Evolutionary conservation across 306 rosid genomes (phyloP), one percentile per base, ranked within the genome.

Genomic region (Nissolia schottii): DNA sequence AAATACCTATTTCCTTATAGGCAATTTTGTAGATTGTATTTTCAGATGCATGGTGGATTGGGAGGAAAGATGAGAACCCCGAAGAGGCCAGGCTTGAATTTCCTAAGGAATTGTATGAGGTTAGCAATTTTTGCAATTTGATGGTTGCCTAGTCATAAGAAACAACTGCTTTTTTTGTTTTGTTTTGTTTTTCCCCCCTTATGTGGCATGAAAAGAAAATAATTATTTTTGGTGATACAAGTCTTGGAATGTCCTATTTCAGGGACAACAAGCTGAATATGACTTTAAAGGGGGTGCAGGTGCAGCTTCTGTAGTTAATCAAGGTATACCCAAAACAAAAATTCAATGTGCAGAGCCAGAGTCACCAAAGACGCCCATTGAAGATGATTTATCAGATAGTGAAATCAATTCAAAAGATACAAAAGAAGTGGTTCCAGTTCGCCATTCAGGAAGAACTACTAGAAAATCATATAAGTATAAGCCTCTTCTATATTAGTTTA

Each of bases 41-140:
- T 82, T 89, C 98, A 28, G 90, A 93, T 53, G 98, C 91, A 18
- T 93, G 97, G 94, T 93, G 98, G 97, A 89, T 93, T 62, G 98
- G 98, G 69, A 86, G 46, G 48, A 82, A 86, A 84, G 96, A 79
- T 18, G 92, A 91, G 64, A 91, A 93, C 78, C 96, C 96, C 2
- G 88, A 87, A 65, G 98, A 93, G 85, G 74, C 73, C 55, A 83
- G 54, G 70, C 92, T 93, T 45, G 92, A 93, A 63, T 84, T 91
- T 76, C 98, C 98, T 11, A 82, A 79, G 73, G 94, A 91, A 73
- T 48, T 89, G 67, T 77, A 46, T 28, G 81, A 75, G 83, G 98
- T 87, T 69, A 50, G 88, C 54, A 11, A 54, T 65, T 75, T 57
- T 70, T 15, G 23, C 29, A 70, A 41, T 50, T 41, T 14, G 12